Evolutionary conservation across 345 rosid genomes (phyloP), one percentile per base, ranked within the genome.

Genomic region (Capsella bursapastoris): DNA sequence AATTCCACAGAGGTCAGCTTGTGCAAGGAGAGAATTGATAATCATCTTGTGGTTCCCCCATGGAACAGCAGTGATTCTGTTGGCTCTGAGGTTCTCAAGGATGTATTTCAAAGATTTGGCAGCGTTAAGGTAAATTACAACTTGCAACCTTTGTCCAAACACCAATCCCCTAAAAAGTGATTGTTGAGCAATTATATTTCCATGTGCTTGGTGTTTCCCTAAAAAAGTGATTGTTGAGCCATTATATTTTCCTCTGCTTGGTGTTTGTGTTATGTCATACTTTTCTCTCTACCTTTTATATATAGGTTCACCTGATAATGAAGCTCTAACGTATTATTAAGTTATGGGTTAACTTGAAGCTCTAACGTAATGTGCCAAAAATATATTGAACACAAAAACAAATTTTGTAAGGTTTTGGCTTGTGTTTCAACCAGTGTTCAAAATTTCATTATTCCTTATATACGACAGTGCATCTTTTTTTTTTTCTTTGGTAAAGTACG

Each of bases 71-170:
- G 32, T 72, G 73, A 82, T 79, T 73, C 72, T 72, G 78, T 83
- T 13, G 10, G 76, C 66, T 68, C 82, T 27, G 84, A 86, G 77
- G 87, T 81, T 74, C 78, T 86, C 53, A 84, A 70, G 66, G 84
- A 74, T 53, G 66, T 73, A 18, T 81, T 86, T 61, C 64, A 52
- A 68, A 81, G 75, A 64, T 86, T 84, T 71, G 88, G 86, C 66
- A 69, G 51, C 68, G 74, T 86, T 29, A 75, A 84, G 85, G 90
- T 79, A 57, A 57, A 50, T 34, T 61, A 37, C 40, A 72, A 60
- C 18, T 22, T 22, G 25, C 25, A 22, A 22, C 43, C 8, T 18
- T 18, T 57, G 48, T 75, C 37, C 49, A 45, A 40, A 49, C 49
- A 22, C 64, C 66, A 3, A 38, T 52, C 44, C 44, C 67, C 6